phyloP scores from a whole-genome alignment of 1,284 basidiomycete genomes.

The Irpex sp. region DNA sequence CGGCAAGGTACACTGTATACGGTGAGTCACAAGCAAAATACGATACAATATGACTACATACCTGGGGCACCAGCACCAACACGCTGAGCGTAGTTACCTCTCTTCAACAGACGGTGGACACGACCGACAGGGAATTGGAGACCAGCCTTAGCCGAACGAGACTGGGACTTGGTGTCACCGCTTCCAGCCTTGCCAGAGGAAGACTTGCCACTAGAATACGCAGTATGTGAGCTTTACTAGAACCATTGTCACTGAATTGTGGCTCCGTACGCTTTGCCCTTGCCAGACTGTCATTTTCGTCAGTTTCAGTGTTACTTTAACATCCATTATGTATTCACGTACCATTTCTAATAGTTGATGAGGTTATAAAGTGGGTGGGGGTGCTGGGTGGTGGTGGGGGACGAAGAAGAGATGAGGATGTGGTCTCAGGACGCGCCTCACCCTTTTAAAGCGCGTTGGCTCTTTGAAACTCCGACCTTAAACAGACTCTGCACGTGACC shows the following conservation, averaged over 20 bases:
- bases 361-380: conserved; percentile 19
- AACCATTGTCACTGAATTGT: not conserved
- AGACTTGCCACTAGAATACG: conserved; percentile 55
- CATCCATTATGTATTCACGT: conserved; percentile 21
- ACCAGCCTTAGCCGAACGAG: conserved; percentile 86
- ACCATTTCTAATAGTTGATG: conserved; percentile 36
- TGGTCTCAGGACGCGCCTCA: conserved; percentile 29
- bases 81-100: conserved; percentile 89
- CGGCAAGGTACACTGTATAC: conserved; percentile 84
- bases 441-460: conserved; percentile 39
- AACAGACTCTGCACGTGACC: conserved; percentile 22
- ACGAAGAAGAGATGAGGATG: conserved; percentile 30
- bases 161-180: conserved; percentile 63
- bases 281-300: conserved; percentile 51
- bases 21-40: too few relatives aligned
- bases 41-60: too few relatives aligned
- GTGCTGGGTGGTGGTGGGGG: conserved; percentile 33
- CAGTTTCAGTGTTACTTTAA: conserved; percentile 21
- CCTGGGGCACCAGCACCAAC: conserved; percentile 85
- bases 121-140: conserved; percentile 93
- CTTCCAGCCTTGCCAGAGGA: conserved; percentile 64
- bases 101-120: conserved; percentile 92
- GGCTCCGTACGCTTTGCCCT: conserved; percentile 57
- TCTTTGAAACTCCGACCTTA: conserved; percentile 38
- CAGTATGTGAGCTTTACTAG: conserved; percentile 1